A percentile compares a stretch with the other conserved stretches of the same genome.
Conservation (phyloP, 495 filamentous ascomycete genomes). For the Chaetomium fimeti region DNA sequence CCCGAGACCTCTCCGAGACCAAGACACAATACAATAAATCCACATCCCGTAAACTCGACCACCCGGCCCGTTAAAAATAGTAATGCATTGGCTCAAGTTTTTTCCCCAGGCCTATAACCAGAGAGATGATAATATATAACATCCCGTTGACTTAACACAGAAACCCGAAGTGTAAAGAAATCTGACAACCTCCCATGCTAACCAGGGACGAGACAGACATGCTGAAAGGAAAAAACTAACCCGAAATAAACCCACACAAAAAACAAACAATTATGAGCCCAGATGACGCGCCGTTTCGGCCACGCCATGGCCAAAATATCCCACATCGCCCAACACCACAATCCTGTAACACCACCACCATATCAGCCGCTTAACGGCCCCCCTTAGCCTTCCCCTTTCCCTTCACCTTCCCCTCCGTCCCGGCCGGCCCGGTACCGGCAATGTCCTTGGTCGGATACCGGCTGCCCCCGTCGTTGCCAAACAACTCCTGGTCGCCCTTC, state of each 20-base stretch:
- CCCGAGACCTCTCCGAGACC: too few relatives aligned
- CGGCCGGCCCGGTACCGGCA: constrained; percentile 21
- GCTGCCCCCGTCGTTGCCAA: constrained; percentile 59
- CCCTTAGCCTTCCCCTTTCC: constrained; percentile 23
- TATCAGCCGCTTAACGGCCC: background rate
- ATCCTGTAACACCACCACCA: background rate
- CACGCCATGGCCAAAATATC: constrained; percentile 1
- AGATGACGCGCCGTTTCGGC: background rate
- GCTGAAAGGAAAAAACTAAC: background rate
- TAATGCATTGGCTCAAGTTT: background rate
- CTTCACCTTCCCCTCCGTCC: constrained; percentile 36
- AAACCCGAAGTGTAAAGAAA: background rate
- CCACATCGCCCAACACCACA: background rate
- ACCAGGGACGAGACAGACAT: background rate
- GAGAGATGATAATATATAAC: background rate
- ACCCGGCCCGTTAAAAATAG: background rate
- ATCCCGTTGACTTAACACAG: constrained; percentile 13
- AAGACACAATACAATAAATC: background rate
- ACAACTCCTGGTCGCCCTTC: constrained; percentile 76
- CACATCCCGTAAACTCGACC: background rate
- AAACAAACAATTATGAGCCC: constrained; percentile 4
- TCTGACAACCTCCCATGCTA: background rate
- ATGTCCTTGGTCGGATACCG: constrained; percentile 44
- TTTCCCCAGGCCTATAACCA: background rate
- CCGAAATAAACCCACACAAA: background rate